Conservation (phyloP, 1,284 basidiomycete species). For the Earliella scabrosa region DNA sequence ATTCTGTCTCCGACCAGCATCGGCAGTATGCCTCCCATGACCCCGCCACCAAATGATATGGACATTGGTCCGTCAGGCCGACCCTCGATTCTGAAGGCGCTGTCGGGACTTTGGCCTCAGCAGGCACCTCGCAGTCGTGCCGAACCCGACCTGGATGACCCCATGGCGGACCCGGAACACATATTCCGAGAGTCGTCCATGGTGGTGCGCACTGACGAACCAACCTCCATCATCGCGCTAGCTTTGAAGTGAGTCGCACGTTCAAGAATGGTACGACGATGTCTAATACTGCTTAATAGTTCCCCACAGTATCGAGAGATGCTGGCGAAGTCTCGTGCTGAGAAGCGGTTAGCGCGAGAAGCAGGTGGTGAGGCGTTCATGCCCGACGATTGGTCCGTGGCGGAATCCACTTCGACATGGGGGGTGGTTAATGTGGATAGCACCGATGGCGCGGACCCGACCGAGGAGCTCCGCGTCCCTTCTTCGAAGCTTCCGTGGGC, state of each 20-base stretch:
- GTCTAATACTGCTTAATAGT: constrained; percentile 42
- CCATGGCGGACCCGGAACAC: constrained; percentile 81
- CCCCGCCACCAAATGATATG: constrained; percentile 58
- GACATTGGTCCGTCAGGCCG: constrained; percentile 58
- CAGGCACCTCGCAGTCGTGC: constrained; percentile 47
- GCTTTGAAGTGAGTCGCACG: constrained; percentile 74
- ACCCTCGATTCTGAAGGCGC: constrained; percentile 82
- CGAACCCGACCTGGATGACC: constrained; percentile 64
- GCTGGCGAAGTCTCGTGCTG: constrained; percentile 73
- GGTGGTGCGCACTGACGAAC: constrained; percentile 96
- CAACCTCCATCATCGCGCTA: constrained; percentile 96
- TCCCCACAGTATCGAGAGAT: constrained; percentile 90
- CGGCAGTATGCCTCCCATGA: constrained; percentile 44
- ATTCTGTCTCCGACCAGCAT: constrained; percentile 35
- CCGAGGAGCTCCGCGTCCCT: constrained; percentile 75
- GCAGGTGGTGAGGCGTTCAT: constrained; percentile 80
- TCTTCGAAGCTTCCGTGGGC: constrained; percentile 82
- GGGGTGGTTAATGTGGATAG: constrained; percentile 83
- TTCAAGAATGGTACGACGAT: neutral
- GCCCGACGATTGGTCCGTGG: constrained; percentile 82
- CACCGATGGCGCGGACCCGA: constrained; percentile 66
- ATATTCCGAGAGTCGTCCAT: constrained; percentile 96
- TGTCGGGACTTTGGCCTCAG: constrained; percentile 85
- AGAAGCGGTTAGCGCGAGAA: constrained; percentile 71
- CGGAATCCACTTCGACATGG: constrained; percentile 84